Percentiles rank a stretch among this genome's conserved stretches.
phyloP scores from a whole-genome alignment of 1,284 basidiomycete species.

The Pulchroboletus neoregius region DNA sequence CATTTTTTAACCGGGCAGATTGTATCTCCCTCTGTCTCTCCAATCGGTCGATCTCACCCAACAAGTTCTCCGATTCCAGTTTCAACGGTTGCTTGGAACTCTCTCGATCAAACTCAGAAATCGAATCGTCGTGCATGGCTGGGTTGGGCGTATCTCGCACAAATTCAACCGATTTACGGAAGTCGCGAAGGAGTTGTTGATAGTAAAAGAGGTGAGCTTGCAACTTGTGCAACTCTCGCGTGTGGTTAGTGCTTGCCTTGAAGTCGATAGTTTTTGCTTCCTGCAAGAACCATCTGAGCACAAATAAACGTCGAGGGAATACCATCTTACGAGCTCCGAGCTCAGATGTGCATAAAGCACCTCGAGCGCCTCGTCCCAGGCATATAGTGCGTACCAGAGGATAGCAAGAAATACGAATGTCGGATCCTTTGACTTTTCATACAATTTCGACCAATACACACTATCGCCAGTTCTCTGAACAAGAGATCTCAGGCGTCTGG shows the following conservation, averaged over 20 bases:
- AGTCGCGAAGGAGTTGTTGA: conserved; percentile 48
- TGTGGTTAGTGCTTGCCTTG: conserved; percentile 34
- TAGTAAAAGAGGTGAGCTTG: conserved; percentile 55
- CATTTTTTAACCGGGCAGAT: conserved; percentile 46
- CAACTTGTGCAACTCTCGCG: conserved; percentile 49
- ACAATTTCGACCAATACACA: conserved; percentile 55
- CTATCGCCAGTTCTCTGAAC: conserved; percentile 38
- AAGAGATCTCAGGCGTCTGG: conserved; percentile 34
- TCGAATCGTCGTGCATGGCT: conserved; percentile 29
- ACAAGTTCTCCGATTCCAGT: conserved; percentile 42
- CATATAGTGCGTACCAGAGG: conserved; percentile 56
- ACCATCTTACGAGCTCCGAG: conserved; percentile 35
- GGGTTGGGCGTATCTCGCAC: conserved; percentile 46
- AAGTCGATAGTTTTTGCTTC: conserved; percentile 38
- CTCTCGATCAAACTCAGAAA: conserved; percentile 16
- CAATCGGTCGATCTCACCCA: conserved; percentile 45
- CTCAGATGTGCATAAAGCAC: conserved; percentile 46
- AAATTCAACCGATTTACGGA: conserved; percentile 49
- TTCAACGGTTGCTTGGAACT: conserved; percentile 32
- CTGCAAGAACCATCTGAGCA: conserved; percentile 26
- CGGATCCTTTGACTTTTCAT: conserved; percentile 43
- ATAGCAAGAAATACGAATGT: conserved; percentile 50
- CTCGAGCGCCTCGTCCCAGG: conserved; percentile 56
- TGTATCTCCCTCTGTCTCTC: conserved; percentile 42
- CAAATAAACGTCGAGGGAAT: not conserved